A percentile compares a stretch with the other conserved stretches of the same genome.
Conservation (phyloP, 805 yeast genomes). For the Scheffersomyces coipomensis region DNA sequence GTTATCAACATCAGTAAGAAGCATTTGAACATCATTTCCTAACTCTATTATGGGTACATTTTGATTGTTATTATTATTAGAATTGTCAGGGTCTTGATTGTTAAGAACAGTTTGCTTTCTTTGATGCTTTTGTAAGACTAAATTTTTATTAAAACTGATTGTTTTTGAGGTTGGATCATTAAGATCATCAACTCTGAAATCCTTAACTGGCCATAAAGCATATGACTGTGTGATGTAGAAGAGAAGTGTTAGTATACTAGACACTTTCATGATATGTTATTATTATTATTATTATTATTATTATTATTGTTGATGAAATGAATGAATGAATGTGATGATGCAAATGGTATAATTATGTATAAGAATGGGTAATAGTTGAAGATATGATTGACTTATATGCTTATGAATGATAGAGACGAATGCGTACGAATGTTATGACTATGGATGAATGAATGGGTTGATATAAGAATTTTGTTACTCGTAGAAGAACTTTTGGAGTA, state of each 20-base stretch:
- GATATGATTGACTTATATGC: too few relatives aligned
- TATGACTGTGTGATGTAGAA: background rate
- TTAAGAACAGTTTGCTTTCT: background rate
- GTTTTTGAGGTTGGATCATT: background rate
- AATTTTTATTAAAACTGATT: background rate
- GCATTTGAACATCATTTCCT: slow-evolving; percentile 13
- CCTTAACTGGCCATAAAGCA: slow-evolving; percentile 15
- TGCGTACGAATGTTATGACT: too few relatives aligned
- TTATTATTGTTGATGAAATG: too few relatives aligned
- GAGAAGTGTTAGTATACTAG: background rate
- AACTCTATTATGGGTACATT: slow-evolving; percentile 14
- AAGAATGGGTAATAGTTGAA: too few relatives aligned
- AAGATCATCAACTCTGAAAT: slow-evolving; percentile 14
- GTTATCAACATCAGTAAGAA: slow-evolving; percentile 17
- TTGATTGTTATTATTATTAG: background rate
- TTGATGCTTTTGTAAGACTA: background rate
- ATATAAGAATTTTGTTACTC: too few relatives aligned
- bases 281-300: too few relatives aligned
- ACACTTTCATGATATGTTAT: background rate
- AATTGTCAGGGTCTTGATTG: too few relatives aligned
- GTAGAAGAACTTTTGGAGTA: too few relatives aligned
- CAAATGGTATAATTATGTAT: too few relatives aligned
- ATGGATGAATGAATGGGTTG: too few relatives aligned
- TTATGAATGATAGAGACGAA: too few relatives aligned
- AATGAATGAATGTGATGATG: too few relatives aligned